These are phyloP conservation scores for Tricholoma saponaceum DNA, from an alignment of 768 basidiomycete species.

Conservation along the genomic window DNA sequence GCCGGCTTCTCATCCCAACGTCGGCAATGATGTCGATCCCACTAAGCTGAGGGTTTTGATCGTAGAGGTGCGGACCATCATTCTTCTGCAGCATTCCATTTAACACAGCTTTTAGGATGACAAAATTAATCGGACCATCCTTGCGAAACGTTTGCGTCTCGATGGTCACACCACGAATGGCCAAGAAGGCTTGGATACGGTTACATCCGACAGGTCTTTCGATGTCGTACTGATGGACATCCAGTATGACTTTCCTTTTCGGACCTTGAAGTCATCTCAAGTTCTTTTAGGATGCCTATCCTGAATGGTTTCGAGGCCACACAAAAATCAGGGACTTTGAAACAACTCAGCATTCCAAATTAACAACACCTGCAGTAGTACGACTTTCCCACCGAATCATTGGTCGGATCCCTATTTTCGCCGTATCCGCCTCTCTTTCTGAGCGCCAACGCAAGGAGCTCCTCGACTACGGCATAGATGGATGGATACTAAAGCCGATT, in stretches of 20 bases:
- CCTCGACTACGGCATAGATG: constrained; percentile 58
- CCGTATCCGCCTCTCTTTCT: constrained; percentile 70
- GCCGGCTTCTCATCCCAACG: not conserved
- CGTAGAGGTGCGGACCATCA: constrained; percentile 50
- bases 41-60: constrained; percentile 47
- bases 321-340: constrained; percentile 61
- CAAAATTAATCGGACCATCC: constrained; percentile 66
- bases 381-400: constrained; percentile 48
- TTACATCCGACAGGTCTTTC: constrained; percentile 54
- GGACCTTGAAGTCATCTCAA: not conserved
- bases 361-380: constrained; percentile 3
- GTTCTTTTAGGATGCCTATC: constrained; percentile 64
- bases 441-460: constrained; percentile 56
- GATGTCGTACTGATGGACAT: constrained; percentile 84
- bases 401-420: constrained; percentile 74
- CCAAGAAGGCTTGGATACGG: constrained; percentile 63
- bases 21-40: constrained; percentile 3
- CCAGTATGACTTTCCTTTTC: constrained; percentile 43
- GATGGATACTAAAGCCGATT: constrained; percentile 83
- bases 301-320: constrained; percentile 73
- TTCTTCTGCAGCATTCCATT: not conserved
- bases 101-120: constrained; percentile 50
- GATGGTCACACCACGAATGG: constrained; percentile 76
- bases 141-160: constrained; percentile 61
- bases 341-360: constrained; percentile 15